Evolutionary conservation across 1,284 basidiomycete genomes (phyloP), one percentile per base, ranked within the genome.

Genomic region (Trametes polyzona): DNA sequence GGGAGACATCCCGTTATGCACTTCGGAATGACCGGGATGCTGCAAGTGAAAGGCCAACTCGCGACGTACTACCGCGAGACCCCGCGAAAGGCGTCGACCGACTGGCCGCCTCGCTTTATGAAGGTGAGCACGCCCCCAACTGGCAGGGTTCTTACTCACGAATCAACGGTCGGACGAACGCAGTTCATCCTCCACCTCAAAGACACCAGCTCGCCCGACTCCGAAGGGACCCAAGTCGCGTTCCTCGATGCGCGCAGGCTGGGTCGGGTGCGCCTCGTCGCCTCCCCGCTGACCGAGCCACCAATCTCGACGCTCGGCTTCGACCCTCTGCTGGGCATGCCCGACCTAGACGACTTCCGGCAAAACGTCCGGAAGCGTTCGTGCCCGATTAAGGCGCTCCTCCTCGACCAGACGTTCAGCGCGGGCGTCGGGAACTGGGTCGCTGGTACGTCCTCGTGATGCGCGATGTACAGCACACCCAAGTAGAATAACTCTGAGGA

Each of bases 361-460:
- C 58, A 68, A 0, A 64, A 78, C 14, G 74, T 92, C 9, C 65
- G 70, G 11, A 87, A 82, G 63, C 81, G 90, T 51, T 76, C 81
- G 14, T 88, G 88, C 48, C 88, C 92, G 0, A 82, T 92, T 62
- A 95, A 94, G 65, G 86, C 88, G 1, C 76, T 94, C 12, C 78
- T 95, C 14, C 81, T 95, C 43, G 88, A 95, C 71, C 92, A 94
- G 69, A 83, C 86, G 0, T 92, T 92, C 74, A 88, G 83, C 60
- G 89, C 89, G 2, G 92, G 92, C 0, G 83, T 95, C 3, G 92
- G 92, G 1, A 95, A 94, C 69, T 93, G 90, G 89, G 83, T 93
- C 2, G 90, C 90, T 63, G 90, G 90, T 84, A 63, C 47, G 50
- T 40, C 23, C n/a, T 24, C 16, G 24, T 21, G 35, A 11, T 12